Evolutionary conservation across 2,329 filamentous ascomycete species (phyloP), one percentile per base, ranked within the genome.

Genomic region (Cordyceps javanica): DNA sequence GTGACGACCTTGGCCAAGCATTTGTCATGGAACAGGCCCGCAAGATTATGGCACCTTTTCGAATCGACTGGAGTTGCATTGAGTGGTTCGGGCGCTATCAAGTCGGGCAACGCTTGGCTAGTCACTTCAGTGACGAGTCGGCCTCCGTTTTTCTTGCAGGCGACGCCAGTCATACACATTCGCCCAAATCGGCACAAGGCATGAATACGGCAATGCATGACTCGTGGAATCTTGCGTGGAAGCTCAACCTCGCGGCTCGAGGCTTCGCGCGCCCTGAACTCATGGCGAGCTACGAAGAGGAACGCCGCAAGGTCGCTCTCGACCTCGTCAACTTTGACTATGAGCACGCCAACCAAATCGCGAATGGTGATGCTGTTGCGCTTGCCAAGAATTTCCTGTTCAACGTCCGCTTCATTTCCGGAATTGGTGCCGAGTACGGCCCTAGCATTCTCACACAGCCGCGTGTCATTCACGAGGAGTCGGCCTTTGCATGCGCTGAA

Each of bases 11-110:
- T 38, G 76, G 82, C 5, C 80, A 88, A 61, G 82, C 87, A 32
- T 89, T 88, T 63, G 86, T 91, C 52, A 90, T 90, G 79, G 77
- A 81, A 63, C 80, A 83, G 48, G 86, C 85, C 7, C 77, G 76
- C 64, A 77, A 81, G 63, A 85, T 86, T 58, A 79, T 86, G 73
- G 75, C 76, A 5, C 82, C 82, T 2, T 86, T 81, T 65, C 72
- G 70, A 54, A 72, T 85, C 44, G 73, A 79, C 49, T 86, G 82
- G 82, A 79, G 77, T 63, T 80, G 80, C 54, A 75, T 83, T 52
- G 75, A 86, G 70, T 90, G 87, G 86, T 90, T 89, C 73, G 87
- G 86, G 46, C 82, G 85, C 44, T 90, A 89, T 67, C 80, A 85
- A 63, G 85, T 89, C 58, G 84, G 86, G 11, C 86, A 89, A 72